Conservation (phyloP, 352 stramenopile species). For the Phytophthora pini region DNA sequence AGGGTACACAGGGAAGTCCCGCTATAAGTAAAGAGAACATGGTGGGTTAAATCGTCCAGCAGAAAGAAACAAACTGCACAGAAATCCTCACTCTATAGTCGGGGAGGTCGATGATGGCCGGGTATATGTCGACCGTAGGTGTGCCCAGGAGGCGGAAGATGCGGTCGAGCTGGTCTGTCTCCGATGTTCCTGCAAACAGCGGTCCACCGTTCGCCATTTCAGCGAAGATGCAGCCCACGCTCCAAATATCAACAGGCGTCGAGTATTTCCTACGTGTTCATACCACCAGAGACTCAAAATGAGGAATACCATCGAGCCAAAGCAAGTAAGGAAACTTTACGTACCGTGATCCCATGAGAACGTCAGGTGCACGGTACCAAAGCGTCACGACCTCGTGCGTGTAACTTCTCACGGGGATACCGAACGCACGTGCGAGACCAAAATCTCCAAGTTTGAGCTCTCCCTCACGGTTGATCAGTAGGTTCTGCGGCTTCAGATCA, state of each 20-base stretch:
- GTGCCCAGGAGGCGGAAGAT: constrained; percentile 99
- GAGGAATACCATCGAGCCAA: constrained; percentile 1
- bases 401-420: constrained; percentile 97
- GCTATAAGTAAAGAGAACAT: constrained; percentile 39
- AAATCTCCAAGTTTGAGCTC: constrained; percentile 99
- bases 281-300: neutral
- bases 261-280: constrained; percentile 92
- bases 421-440: constrained; percentile 99
- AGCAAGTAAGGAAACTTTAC: constrained; percentile 9
- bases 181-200: constrained; percentile 97
- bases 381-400: constrained; percentile 99
- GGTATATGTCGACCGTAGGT: constrained; percentile 94
- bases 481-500: constrained; percentile 99
- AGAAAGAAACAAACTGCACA: neutral
- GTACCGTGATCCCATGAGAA: constrained; percentile 96
- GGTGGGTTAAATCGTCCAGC: no score
- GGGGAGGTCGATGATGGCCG: constrained; percentile 96
- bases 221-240: constrained; percentile 98
- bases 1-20: constrained; percentile 93
- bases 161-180: constrained; percentile 96
- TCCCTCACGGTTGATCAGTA: constrained; percentile 98
- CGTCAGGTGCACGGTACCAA: constrained; percentile 99
- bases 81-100: constrained; percentile 92
- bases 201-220: constrained; percentile 95
- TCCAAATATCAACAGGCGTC: constrained; percentile 99